Evolutionary conservation across 75 land plant genomes (phyloP).

Genomic region (Cryptomeria japonica): DNA sequence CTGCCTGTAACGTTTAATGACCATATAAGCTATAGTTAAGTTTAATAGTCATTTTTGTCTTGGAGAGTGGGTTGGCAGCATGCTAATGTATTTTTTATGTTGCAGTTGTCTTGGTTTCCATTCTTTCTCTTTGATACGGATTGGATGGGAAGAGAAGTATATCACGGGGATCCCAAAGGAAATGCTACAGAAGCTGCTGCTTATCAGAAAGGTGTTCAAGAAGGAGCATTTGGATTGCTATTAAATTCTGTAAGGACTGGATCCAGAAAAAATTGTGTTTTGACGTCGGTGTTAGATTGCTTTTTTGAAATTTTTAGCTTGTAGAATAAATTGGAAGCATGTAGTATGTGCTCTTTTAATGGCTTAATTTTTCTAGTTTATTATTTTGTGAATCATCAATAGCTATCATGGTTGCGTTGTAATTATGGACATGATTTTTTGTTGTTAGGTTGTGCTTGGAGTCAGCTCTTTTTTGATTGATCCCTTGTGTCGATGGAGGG

Average conservation of each 20-base stretch:
- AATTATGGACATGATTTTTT: neutral
- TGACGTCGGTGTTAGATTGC: neutral
- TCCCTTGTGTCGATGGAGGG: slow-evolving; percentile 75
- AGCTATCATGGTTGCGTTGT: neutral
- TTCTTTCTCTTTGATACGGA: slow-evolving; percentile 96
- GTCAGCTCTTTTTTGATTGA: slow-evolving; percentile 84
- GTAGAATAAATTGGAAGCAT: neutral
- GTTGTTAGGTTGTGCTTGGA: slow-evolving; percentile 75
- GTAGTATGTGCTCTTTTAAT: neutral
- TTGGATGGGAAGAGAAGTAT: slow-evolving; percentile 99
- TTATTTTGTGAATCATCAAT: neutral
- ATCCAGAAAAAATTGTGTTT: neutral
- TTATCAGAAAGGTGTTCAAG: slow-evolving; percentile 90
- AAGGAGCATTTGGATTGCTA: slow-evolving; percentile 98
- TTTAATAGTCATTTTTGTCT: neutral
- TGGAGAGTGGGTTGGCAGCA: neutral
- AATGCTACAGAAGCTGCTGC: slow-evolving; percentile 30
- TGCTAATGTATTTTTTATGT: slow-evolving; percentile 13
- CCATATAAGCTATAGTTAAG: neutral
- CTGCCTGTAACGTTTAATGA: neutral
- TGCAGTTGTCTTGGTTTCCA: slow-evolving; percentile 90
- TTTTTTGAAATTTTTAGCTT: neutral
- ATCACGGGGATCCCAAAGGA: slow-evolving; percentile 82
- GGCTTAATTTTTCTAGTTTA: neutral
- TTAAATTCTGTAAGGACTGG: slow-evolving; percentile 92